These are phyloP conservation scores for Fusarium sp. DNA, from an alignment of 2,329 filamentous ascomycete genomes.

Conservation along the genomic window DNA sequence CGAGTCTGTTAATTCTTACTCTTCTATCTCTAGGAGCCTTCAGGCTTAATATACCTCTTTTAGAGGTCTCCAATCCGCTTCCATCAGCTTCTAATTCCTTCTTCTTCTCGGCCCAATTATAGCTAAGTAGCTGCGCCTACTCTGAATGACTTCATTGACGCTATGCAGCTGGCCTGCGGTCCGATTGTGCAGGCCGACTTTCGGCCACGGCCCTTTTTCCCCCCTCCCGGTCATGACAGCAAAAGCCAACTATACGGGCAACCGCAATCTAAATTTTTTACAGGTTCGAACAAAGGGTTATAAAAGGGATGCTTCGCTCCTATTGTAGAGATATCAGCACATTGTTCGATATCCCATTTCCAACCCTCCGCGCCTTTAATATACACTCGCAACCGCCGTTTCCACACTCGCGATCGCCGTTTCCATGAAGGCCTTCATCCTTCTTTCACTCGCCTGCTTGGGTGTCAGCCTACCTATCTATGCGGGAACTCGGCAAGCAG, in stretches of 20 bases:
- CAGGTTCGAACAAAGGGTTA: slow-evolving; percentile 15
- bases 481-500: slow-evolving; percentile 17
- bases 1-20: neutral
- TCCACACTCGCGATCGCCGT: neutral
- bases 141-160: neutral
- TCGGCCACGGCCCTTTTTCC: neutral
- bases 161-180: neutral
- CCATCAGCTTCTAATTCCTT: neutral
- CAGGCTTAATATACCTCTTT: neutral
- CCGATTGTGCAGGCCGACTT: neutral
- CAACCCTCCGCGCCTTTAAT: slow-evolving; percentile 11
- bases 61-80: neutral
- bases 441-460: slow-evolving; percentile 19
- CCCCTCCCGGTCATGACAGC: neutral
- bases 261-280: slow-evolving; percentile 14
- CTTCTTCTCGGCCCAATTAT: neutral
- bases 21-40: neutral
- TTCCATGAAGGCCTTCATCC: slow-evolving; percentile 11
- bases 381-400: neutral
- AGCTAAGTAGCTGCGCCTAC: neutral
- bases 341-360: slow-evolving; percentile 17
- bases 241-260: slow-evolving; percentile 16
- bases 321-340: slow-evolving; percentile 16
- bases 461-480: slow-evolving; percentile 19
- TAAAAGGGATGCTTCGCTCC: slow-evolving; percentile 18